Percentiles rank a stretch among this genome's conserved stretches.
phyloP scores from a whole-genome alignment of 495 filamentous ascomycete species.

The Penicillium arizonense region DNA sequence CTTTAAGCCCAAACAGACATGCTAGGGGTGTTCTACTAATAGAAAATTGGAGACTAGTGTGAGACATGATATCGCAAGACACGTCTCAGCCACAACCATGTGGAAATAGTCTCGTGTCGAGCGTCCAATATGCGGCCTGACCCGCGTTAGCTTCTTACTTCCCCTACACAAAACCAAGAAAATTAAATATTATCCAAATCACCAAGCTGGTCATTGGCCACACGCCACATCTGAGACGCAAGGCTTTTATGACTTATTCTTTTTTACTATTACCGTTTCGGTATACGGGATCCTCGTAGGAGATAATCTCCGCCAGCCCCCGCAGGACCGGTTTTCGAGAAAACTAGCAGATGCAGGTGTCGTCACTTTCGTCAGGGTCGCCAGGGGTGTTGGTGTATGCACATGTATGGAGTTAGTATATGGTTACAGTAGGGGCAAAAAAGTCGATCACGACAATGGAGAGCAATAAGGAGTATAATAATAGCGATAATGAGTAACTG shows the following conservation, averaged over 20 bases:
- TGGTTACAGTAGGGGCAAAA: not conserved
- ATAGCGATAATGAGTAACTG: not conserved
- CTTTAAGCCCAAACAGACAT: not conserved
- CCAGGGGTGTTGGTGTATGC: conserved; percentile 1
- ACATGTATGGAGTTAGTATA: not conserved
- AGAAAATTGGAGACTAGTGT: conserved; percentile 30
- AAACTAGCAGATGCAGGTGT: conserved; percentile 5
- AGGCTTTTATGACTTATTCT: not conserved
- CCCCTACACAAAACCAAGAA: conserved; percentile 3
- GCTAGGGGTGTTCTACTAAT: conserved; percentile 25
- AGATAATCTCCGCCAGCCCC: conserved; percentile 14
- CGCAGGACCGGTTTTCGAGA: conserved; percentile 6
- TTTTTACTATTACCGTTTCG: not conserved
- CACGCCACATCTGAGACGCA: not conserved
- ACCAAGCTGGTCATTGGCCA: not conserved
- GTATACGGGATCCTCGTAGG: not conserved
- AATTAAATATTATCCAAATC: not conserved
- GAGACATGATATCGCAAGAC: conserved; percentile 22
- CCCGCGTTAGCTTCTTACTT: not conserved
- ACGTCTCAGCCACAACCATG: conserved; percentile 35
- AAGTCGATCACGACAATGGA: conserved; percentile 16
- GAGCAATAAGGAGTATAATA: conserved; percentile 3
- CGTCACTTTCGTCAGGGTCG: conserved; percentile 11
- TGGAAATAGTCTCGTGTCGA: conserved; percentile 18
- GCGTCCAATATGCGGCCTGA: conserved; percentile 10